A percentile compares a stretch with the other conserved stretches of the same genome.
phyloP scores from a whole-genome alignment of 2,329 filamentous ascomycete species.

The Gnomoniopsis smithogilvyi region DNA sequence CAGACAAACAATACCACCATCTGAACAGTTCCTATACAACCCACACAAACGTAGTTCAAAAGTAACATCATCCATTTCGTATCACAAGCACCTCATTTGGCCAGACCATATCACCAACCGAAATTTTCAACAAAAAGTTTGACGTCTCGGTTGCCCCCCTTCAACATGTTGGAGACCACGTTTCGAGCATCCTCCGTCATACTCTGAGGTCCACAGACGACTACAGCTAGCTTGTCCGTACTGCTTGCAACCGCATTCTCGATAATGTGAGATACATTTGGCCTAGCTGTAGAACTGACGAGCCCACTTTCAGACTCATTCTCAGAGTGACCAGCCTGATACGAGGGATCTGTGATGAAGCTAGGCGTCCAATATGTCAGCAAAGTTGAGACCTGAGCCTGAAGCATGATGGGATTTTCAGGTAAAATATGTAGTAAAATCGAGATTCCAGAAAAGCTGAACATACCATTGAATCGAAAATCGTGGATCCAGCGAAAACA shows the following conservation, averaged over 20 bases:
- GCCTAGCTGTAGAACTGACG: neutral
- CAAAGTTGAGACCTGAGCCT: neutral
- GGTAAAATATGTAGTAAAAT: no score
- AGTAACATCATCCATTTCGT: neutral
- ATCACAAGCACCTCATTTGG: neutral
- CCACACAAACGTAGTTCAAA: no score
- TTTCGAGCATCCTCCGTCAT: neutral
- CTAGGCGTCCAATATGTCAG: neutral
- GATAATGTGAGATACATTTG: neutral
- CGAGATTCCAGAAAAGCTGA: no score
- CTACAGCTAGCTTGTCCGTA: neutral
- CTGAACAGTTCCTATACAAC: neutral
- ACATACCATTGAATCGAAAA: conserved; percentile 1
- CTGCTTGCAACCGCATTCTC: neutral
- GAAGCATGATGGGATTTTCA: no score
- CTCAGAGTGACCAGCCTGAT: neutral
- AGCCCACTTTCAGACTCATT: neutral
- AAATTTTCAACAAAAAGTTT: neutral
- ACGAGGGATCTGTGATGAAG: neutral
- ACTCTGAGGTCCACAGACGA: neutral
- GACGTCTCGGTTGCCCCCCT: no score
- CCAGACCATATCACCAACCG: neutral
- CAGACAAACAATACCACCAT: neutral
- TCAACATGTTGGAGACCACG: neutral
- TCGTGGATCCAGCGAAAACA: neutral